phyloP scores from a whole-genome alignment of 2,329 filamentous ascomycete species.

The Talaromyces sp. region DNA sequence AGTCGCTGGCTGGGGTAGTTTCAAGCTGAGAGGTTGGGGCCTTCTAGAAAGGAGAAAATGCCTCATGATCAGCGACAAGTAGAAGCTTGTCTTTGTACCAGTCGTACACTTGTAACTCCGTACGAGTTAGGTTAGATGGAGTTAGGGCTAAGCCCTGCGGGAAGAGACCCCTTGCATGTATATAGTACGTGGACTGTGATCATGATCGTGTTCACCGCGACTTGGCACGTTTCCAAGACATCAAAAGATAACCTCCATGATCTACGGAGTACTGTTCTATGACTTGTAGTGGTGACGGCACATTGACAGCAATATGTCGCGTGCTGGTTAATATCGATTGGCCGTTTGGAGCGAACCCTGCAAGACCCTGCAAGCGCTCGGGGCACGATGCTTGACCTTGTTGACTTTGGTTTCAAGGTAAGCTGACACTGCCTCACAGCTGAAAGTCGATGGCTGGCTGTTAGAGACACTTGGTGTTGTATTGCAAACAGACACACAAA shows the following conservation, averaged over 20 bases:
- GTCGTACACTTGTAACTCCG: too few species aligned
- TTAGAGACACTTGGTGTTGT: not conserved
- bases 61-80: constrained; percentile 9
- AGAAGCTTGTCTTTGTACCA: constrained; percentile 14
- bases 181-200: not conserved
- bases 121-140: not conserved
- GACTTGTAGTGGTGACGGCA: not conserved
- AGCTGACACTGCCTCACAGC: not conserved
- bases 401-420: not conserved
- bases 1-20: not conserved
- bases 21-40: not conserved
- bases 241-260: not conserved
- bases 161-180: not conserved
- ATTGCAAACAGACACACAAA: too few species aligned
- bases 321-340: not conserved
- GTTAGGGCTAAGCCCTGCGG: constrained; percentile 4
- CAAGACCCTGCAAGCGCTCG: constrained; percentile 1
- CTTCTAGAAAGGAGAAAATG: constrained; percentile 7
- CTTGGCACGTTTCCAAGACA: constrained; percentile 2
- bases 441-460: constrained; percentile 2
- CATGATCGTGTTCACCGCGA: not conserved
- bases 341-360: not conserved
- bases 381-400: constrained; percentile 8
- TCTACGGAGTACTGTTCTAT: not conserved
- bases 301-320: not conserved